Percentiles rank a stretch among this genome's conserved stretches.
Evolutionary conservation across 2,329 filamentous ascomycete species (phyloP).

Genomic region (Fusarium piperis): DNA sequence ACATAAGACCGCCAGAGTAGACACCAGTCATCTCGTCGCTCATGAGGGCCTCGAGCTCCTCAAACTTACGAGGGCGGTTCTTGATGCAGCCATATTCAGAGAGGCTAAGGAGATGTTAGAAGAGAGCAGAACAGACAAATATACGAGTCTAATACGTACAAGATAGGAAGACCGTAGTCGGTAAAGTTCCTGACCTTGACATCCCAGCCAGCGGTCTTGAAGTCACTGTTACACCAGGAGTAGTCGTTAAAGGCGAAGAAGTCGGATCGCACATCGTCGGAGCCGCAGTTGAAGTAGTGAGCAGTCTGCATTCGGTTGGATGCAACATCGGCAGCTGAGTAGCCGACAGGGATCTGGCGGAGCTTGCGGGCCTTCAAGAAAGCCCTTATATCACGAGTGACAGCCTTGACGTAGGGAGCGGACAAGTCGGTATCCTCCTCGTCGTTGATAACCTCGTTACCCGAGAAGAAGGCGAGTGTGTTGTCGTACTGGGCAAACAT

Average conservation of each 20-base stretch:
- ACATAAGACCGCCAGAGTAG: constrained; percentile 96
- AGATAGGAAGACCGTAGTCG: constrained; percentile 88
- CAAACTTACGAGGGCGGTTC: constrained; percentile 79
- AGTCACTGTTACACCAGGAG: constrained; percentile 83
- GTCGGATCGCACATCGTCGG: constrained; percentile 84
- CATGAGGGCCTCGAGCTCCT: constrained; percentile 84
- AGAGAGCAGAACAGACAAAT: neutral
- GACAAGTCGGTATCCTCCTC: constrained; percentile 68
- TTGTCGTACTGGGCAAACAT: constrained; percentile 85
- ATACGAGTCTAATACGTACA: constrained; percentile 54
- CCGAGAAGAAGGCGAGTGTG: constrained; percentile 86
- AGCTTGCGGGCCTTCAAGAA: constrained; percentile 72
- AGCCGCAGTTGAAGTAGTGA: constrained; percentile 92
- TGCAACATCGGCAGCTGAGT: constrained; percentile 82
- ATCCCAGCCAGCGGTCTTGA: constrained; percentile 80
- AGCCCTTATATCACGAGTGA: constrained; percentile 79
- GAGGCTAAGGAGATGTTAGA: constrained; percentile 58
- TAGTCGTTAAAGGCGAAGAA: constrained; percentile 93
- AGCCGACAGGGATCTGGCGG: constrained; percentile 77
- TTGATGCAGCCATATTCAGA: constrained; percentile 93
- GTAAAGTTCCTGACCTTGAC: constrained; percentile 88
- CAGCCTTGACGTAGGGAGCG: constrained; percentile 81
- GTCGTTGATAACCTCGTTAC: constrained; percentile 83
- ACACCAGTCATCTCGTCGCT: constrained; percentile 82
- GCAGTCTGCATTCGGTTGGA: constrained; percentile 89